Base-by-base conservation (phyloP, 2,329 filamentous ascomycete species). In the Hymenoscyphus infarciens region DNA sequence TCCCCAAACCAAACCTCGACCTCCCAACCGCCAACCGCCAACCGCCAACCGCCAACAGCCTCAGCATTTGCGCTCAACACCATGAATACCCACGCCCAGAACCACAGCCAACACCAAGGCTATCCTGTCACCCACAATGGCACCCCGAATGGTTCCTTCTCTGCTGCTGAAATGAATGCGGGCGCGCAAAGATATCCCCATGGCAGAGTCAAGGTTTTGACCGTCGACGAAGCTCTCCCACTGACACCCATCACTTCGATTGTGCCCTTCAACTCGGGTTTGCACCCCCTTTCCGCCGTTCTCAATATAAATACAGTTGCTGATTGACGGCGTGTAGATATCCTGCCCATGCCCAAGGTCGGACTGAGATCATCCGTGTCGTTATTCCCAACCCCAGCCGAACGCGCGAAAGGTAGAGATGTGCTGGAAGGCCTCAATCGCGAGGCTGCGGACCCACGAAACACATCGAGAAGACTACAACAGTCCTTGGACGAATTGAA, bases 171-270 rank as follows among this genome's bases (percentile, higher is more conserved):
- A 7, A 31, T 33, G 15, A 55, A 55, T 13, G 31, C 27, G 6
- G 31, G 25, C 27, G 31, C 25, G 31, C 39, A 60, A 16, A 52
- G 45, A 52, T 52, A 52, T 52, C 11, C 45, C 45, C 13, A 25
- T 22, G 27, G 27, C 35, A 54, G 45, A 61, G 81, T 67, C 5
- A 67, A 62, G 52, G 69, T 86, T 1, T 86, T 87, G 72, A 83
- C 83, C 3, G 83, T 95, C 13, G 83, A 88, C 62, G 89, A 95
- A 72, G 90, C 90, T 33, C 80, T 95, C 55, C 89, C 90, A n/a
- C 93, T 87, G 76, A 91, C 90, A 59, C 91, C 91, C 27, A 88
- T 94, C 73, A 90, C 88, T 57, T 92, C 90, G 3, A 88, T 93
- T 57, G 82, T 91, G 59, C 90, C 91, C 2, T 91, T 94, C 75